These are phyloP conservation scores for Phaeosphaeriaceae sp. DNA, from an alignment of 2,329 filamentous ascomycete species.

Conservation along the genomic window DNA sequence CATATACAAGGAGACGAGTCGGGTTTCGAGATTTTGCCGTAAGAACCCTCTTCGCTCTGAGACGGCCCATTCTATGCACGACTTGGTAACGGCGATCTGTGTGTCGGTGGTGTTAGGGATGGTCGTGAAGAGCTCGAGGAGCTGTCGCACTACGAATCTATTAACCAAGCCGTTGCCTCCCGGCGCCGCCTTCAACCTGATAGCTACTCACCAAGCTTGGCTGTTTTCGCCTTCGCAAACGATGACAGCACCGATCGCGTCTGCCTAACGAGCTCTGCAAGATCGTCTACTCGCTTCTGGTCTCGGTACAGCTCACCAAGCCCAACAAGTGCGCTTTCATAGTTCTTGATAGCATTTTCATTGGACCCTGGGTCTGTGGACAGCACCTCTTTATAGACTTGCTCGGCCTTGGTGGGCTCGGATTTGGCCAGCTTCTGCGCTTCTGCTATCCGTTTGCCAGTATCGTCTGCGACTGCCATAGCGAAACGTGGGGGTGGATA, in stretches of 20 bases:
- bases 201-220: conserved; percentile 80
- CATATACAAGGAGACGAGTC: conserved; percentile 93
- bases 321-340: conserved; percentile 85
- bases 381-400: conserved; percentile 87
- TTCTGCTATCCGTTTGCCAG: conserved; percentile 77
- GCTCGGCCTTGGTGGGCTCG: conserved; percentile 82
- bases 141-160: conserved; percentile 77
- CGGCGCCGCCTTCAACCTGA: too few species aligned
- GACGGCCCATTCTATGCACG: conserved; percentile 99
- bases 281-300: conserved; percentile 79
- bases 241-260: conserved; percentile 91
- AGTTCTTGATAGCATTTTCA: conserved; percentile 87
- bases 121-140: conserved; percentile 91
- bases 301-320: conserved; percentile 93
- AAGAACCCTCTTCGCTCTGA: conserved; percentile 94
- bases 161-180: conserved; percentile 8
- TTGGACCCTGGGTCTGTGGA: conserved; percentile 82
- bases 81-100: conserved; percentile 94
- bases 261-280: conserved; percentile 87
- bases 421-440: conserved; percentile 83
- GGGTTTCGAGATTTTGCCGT: conserved; percentile 96
- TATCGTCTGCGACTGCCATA: conserved; percentile 55
- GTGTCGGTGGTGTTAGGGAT: conserved; percentile 95
- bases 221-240: conserved; percentile 98
- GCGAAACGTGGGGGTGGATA: conserved; percentile 1